Conservation (phyloP, 1,284 basidiomycete genomes). For the Sphaerobolus stellatus region DNA sequence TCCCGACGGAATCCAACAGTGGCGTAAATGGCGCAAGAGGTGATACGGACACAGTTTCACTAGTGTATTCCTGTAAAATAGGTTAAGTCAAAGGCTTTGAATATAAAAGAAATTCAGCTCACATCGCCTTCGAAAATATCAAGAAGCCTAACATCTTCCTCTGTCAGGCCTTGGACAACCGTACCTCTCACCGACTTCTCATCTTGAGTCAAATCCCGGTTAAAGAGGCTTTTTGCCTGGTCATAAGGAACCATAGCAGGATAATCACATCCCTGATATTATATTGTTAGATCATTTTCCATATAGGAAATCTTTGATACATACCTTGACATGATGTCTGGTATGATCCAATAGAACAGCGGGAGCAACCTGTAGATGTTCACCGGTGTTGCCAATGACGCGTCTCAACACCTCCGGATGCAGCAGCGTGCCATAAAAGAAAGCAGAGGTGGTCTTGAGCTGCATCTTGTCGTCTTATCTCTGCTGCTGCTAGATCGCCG, state of each 20-base stretch:
- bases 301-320: conserved; percentile 1
- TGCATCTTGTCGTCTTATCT: too few species aligned
- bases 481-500: too few species aligned
- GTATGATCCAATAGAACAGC: conserved; percentile 63
- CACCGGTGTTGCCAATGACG: conserved; percentile 60
- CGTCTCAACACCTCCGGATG: conserved; percentile 66
- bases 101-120: conserved; percentile 30
- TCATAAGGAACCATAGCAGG: conserved; percentile 69
- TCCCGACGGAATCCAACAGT: conserved; percentile 32
- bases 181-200: conserved; percentile 67
- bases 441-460: too few species aligned
- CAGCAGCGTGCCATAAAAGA: conserved; percentile 86
- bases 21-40: conserved; percentile 46
- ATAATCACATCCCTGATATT: conserved; percentile 59
- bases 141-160: conserved; percentile 55
- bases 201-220: conserved; percentile 43
- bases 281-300: conserved; percentile 31
- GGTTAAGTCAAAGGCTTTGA: not conserved
- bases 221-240: conserved; percentile 44
- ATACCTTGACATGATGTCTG: conserved; percentile 62
- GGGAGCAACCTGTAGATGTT: conserved; percentile 56
- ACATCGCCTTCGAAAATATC: conserved; percentile 83
- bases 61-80: conserved; percentile 63
- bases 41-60: conserved; percentile 53
- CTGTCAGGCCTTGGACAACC: conserved; percentile 63